Evolutionary conservation across 192 early-diverging fungal genomes (phyloP).

Genomic region (Coemansia sp.): DNA sequence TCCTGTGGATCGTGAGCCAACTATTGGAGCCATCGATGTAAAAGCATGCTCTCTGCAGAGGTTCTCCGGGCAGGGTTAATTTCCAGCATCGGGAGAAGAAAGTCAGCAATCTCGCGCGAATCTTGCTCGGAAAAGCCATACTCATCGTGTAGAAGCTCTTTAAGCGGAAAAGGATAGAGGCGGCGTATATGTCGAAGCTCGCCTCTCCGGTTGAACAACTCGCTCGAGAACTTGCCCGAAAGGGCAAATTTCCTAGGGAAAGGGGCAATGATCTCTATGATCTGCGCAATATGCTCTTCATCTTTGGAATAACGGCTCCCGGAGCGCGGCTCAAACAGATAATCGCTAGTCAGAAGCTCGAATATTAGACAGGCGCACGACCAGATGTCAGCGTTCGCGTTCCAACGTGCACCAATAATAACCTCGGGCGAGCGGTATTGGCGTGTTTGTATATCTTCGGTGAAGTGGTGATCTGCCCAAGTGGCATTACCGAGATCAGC

Average conservation of each 20-base stretch:
- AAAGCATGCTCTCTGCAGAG: slow-evolving; percentile 58
- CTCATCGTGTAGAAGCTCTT: slow-evolving; percentile 87
- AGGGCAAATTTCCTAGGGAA: slow-evolving; percentile 78
- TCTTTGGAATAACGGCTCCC: slow-evolving; percentile 83
- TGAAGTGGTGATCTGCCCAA: slow-evolving; percentile 94
- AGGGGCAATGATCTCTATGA: slow-evolving; percentile 88
- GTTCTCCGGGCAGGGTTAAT: slow-evolving; percentile 60
- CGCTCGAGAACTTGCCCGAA: slow-evolving; percentile 78
- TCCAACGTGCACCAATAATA: slow-evolving; percentile 85
- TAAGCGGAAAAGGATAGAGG: slow-evolving; percentile 77
- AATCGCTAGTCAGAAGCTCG: slow-evolving; percentile 91
- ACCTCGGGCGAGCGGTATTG: slow-evolving; percentile 97
- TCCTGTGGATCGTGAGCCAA: neutral
- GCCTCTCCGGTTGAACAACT: slow-evolving; percentile 87
- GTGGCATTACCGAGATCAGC: slow-evolving; percentile 97
- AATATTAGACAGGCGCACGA: slow-evolving; percentile 92
- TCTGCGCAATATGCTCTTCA: slow-evolving; percentile 97
- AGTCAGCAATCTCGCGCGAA: slow-evolving; percentile 71
- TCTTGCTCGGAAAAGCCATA: slow-evolving; percentile 72
- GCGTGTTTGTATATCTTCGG: slow-evolving; percentile 94
- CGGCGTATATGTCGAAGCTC: slow-evolving; percentile 87
- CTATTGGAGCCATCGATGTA: slow-evolving; percentile 59
- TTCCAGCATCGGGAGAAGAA: slow-evolving; percentile 82
- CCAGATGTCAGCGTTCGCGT: slow-evolving; percentile 88
- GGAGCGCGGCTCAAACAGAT: slow-evolving; percentile 91